phyloP scores from a whole-genome alignment of 257 asterid species.

The Solanum sejunctum region DNA sequence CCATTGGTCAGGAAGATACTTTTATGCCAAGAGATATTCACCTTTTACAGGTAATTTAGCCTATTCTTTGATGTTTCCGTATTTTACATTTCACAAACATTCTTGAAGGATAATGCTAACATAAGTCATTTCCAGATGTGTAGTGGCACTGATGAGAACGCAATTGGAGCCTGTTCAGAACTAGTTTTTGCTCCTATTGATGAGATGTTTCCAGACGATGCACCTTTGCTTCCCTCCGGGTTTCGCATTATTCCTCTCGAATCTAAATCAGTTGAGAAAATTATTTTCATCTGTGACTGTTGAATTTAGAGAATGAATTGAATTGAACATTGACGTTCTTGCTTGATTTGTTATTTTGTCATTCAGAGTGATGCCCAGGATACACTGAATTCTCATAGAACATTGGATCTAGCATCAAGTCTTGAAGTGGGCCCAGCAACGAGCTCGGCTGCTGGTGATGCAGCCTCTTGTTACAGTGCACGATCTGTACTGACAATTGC shows the following conservation, averaged over 20 bases:
- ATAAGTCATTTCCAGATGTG: constrained; percentile 58
- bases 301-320: not conserved
- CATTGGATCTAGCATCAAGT: constrained; percentile 76
- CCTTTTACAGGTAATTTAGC: constrained; percentile 62
- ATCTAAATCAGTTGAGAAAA: constrained; percentile 64
- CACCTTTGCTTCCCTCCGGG: constrained; percentile 85
- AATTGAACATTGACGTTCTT: not conserved
- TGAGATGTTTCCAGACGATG: constrained; percentile 94
- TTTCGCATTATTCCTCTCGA: constrained; percentile 88
- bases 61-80: not conserved
- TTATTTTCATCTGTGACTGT: not conserved
- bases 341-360: constrained; percentile 1
- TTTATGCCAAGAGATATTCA: constrained; percentile 79
- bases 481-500: constrained; percentile 86
- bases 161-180: constrained; percentile 87
- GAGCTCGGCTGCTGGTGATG: constrained; percentile 14
- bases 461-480: constrained; percentile 27
- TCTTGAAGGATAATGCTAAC: not conserved
- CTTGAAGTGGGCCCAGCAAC: constrained; percentile 58
- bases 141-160: constrained; percentile 82
- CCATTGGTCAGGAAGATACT: constrained; percentile 68
- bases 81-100: not conserved
- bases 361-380: constrained; percentile 37
- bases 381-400: constrained; percentile 32
- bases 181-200: constrained; percentile 94